A percentile compares a stretch with the other conserved stretches of the same genome.
These are phyloP conservation scores for Aspergillus ustus DNA, from an alignment of 2,329 filamentous ascomycete genomes.

Conservation along the genomic window DNA sequence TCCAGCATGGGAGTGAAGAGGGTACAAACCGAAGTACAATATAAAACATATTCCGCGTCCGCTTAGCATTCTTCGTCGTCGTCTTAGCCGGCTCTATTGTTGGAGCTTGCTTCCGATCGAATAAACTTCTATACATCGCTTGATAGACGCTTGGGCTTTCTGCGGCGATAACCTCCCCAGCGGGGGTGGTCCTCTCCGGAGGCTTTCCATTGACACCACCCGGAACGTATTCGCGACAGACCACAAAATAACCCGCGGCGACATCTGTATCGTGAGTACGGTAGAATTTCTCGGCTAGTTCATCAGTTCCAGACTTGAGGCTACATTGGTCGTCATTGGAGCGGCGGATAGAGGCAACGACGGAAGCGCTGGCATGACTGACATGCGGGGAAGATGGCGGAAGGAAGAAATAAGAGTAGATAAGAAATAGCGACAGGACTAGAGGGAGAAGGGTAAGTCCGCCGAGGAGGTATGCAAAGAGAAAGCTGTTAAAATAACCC, in stretches of 20 bases:
- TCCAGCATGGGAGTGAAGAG: slow-evolving; percentile 3
- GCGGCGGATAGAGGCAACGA: slow-evolving; percentile 46
- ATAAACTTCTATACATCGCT: slow-evolving; percentile 95
- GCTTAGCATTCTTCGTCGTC: slow-evolving; percentile 56
- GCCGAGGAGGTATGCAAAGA: slow-evolving; percentile 80
- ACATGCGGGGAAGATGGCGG: slow-evolving; percentile 48
- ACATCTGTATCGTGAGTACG: slow-evolving; percentile 72
- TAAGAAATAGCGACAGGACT: slow-evolving; percentile 62
- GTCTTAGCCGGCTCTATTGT: slow-evolving; percentile 58
- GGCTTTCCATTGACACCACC: slow-evolving; percentile 92
- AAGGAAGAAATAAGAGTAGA: slow-evolving; percentile 71
- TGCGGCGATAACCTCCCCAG: slow-evolving; percentile 75
- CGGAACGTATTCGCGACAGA: slow-evolving; percentile 88
- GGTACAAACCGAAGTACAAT: slow-evolving; percentile 76
- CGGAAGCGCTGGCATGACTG: slow-evolving; percentile 43
- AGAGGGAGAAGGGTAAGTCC: slow-evolving; percentile 87
- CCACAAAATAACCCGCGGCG: slow-evolving; percentile 91
- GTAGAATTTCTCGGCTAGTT: slow-evolving; percentile 65
- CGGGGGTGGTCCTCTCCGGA: slow-evolving; percentile 80
- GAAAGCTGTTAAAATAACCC: slow-evolving; percentile 58
- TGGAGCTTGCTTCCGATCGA: slow-evolving; percentile 73
- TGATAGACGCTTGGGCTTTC: slow-evolving; percentile 96
- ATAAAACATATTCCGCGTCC: slow-evolving; percentile 87
- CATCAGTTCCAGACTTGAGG: slow-evolving; percentile 65
- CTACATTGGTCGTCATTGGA: slow-evolving; percentile 68